phyloP scores from a whole-genome alignment of 257 asterid species.

The Penstemon newberryi region DNA sequence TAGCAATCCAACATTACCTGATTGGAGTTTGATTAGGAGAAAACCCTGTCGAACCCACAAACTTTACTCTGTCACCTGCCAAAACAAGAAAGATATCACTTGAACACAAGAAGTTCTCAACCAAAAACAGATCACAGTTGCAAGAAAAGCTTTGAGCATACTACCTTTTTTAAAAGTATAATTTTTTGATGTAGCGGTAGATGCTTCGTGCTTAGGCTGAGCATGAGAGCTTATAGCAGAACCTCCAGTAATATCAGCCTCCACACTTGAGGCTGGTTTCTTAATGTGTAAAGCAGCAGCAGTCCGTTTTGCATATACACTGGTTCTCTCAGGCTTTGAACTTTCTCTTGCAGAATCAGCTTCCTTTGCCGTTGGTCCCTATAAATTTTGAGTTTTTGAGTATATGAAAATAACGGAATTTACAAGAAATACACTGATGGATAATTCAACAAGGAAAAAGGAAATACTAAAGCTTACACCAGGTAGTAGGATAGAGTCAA shows the following conservation, averaged over 20 bases:
- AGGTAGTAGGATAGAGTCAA: constrained; percentile 64
- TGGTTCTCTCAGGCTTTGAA: constrained; percentile 65
- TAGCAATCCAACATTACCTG: constrained; percentile 44
- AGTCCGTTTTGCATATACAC: constrained; percentile 63
- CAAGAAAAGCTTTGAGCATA: constrained; percentile 10
- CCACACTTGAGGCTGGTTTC: constrained; percentile 75
- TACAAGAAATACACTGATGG: neutral
- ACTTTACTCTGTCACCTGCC: constrained; percentile 86
- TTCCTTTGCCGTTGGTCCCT: constrained; percentile 69
- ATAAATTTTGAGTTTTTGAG: constrained; percentile 25
- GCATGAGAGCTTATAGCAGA: constrained; percentile 54
- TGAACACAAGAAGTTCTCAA: constrained; percentile 8
- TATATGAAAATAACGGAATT: neutral
- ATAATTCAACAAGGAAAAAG: constrained; percentile 16
- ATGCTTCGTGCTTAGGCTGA: constrained; percentile 80
- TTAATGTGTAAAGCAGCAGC: constrained; percentile 54
- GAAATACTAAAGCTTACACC: constrained; percentile 56
- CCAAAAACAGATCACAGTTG: constrained; percentile 9
- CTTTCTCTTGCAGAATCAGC: constrained; percentile 62
- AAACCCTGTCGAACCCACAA: constrained; percentile 59
- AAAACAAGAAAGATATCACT: constrained; percentile 23
- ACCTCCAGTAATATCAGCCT: constrained; percentile 67
- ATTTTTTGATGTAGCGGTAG: constrained; percentile 74
- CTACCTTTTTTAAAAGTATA: constrained; percentile 71
- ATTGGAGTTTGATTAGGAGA: constrained; percentile 52